These are phyloP conservation scores for Phanerodontia chrysosporium DNA, from an alignment of 768 basidiomycete genomes.

Conservation along the genomic window DNA sequence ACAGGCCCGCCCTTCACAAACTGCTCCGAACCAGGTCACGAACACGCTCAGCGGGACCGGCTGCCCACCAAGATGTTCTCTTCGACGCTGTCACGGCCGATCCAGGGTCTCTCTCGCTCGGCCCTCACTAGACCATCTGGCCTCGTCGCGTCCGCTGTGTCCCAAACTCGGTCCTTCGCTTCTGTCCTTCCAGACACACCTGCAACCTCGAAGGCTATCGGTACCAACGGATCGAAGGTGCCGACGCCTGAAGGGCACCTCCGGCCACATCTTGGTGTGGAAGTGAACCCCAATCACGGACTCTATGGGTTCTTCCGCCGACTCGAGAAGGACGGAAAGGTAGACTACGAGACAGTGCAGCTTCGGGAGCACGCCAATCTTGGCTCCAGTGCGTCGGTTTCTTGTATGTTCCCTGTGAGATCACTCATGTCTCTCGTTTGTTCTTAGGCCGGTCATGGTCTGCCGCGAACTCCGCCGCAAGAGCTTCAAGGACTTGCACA, in stretches of 20 bases:
- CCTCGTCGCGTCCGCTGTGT: not conserved
- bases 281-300: conserved; percentile 61
- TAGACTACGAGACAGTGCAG: conserved; percentile 47
- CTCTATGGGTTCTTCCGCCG: conserved; percentile 76
- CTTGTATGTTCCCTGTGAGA: not conserved
- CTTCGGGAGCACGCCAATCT: not conserved
- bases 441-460: conserved; percentile 81
- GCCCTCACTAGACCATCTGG: not conserved
- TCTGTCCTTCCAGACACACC: conserved; percentile 7
- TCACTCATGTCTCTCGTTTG: too few relatives aligned
- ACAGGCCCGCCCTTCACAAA: not conserved
- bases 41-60: not conserved
- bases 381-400: not conserved
- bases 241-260: conserved; percentile 25
- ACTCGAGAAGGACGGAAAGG: conserved; percentile 43
- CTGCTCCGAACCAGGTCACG: not conserved
- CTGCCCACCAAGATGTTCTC: not conserved
- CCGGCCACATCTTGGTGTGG: conserved; percentile 40
- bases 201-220: not conserved
- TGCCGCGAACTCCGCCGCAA: conserved; percentile 85
- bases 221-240: not conserved
- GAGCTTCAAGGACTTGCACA: conserved; percentile 90
- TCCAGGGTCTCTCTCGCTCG: not conserved
- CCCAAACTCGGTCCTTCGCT: conserved; percentile 10
- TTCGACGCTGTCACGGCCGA: not conserved